phyloP scores from a whole-genome alignment of 768 basidiomycete genomes.

The Termitomyces sp. region DNA sequence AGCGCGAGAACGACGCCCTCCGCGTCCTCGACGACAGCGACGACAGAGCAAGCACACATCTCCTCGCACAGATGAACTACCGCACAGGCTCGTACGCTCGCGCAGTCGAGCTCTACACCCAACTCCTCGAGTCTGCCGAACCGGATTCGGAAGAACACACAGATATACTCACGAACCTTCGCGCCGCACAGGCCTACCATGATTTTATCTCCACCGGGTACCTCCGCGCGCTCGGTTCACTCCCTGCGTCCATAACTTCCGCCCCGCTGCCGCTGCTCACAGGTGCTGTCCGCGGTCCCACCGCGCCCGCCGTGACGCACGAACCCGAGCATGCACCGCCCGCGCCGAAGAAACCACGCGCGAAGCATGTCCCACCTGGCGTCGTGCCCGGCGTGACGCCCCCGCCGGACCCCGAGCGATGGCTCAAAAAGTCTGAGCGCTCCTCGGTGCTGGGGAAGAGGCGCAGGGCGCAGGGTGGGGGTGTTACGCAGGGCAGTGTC shows the following conservation, averaged over 20 bases:
- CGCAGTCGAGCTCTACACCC: constrained; percentile 74
- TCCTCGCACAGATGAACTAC: constrained; percentile 51
- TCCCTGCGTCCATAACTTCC: constrained; percentile 39
- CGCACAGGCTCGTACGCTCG: constrained; percentile 70
- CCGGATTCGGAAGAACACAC: constrained; percentile 85
- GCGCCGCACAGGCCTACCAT: constrained; percentile 75
- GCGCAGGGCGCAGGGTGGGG: constrained; percentile 22
- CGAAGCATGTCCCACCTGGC: constrained; percentile 68
- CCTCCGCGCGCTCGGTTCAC: constrained; percentile 54
- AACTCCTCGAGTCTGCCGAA: constrained; percentile 69
- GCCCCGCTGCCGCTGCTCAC: no score
- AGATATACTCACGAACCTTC: constrained; percentile 82
- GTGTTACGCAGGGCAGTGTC: constrained; percentile 57
- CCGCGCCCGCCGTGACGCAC: neutral
- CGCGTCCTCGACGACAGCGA: constrained; percentile 33
- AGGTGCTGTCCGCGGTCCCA: neutral
- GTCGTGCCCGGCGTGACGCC: constrained; percentile 77
- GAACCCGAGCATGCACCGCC: constrained; percentile 10
- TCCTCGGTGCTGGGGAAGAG: constrained; percentile 51
- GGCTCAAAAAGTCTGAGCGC: constrained; percentile 84
- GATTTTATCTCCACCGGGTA: constrained; percentile 78
- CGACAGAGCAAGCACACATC: neutral
- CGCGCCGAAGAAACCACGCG: constrained; percentile 45
- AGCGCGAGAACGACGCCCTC: constrained; percentile 65
- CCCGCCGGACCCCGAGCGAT: constrained; percentile 80